Evolutionary conservation across 2,329 filamentous ascomycete genomes (phyloP).

Genomic region (Ophiostoma angusticollis): DNA sequence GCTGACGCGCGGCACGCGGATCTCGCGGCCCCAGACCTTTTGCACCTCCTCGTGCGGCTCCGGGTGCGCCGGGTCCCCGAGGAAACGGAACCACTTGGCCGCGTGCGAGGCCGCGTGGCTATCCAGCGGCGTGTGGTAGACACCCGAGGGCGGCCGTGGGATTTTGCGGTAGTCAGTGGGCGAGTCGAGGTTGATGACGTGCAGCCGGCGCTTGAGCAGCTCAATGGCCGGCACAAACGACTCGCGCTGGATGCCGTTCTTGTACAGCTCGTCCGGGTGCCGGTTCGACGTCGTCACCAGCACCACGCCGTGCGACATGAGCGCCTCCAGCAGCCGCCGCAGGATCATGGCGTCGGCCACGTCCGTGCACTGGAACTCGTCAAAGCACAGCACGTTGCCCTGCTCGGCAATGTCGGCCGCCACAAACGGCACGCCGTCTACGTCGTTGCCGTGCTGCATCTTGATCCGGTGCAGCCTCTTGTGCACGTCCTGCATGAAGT

Average conservation of each 20-base stretch:
- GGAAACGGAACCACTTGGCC: conserved; percentile 89
- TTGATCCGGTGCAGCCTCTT: conserved; percentile 82
- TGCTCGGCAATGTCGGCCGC: conserved; percentile 86
- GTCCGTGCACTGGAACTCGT: conserved; percentile 98
- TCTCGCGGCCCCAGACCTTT: conserved; percentile 83
- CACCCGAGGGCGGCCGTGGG: conserved; percentile 77
- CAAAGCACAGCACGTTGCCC: conserved; percentile 84
- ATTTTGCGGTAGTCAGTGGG: conserved; percentile 97
- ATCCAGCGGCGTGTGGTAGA: conserved; percentile 85
- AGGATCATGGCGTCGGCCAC: conserved; percentile 98
- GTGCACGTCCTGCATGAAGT: conserved; percentile 98
- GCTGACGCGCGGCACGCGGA: conserved; percentile 75
- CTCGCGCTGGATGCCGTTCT: conserved; percentile 91
- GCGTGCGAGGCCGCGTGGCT: conserved; percentile 65
- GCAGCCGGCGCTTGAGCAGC: conserved; percentile 69
- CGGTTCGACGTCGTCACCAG: conserved; percentile 92
- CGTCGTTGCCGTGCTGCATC: conserved; percentile 74
- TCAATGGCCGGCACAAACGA: conserved; percentile 94
- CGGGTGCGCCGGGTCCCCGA: conserved; percentile 71
- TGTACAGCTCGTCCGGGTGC: conserved; percentile 94
- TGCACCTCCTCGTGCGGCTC: conserved; percentile 66
- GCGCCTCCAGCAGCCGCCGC: conserved; percentile 61
- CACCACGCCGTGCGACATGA: conserved; percentile 96
- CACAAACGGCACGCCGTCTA: conserved; percentile 83
- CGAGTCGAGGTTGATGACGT: conserved; percentile 89